These are phyloP conservation scores for Trichophyton mentagrophytes DNA, from an alignment of 2,329 filamentous ascomycete species.

Conservation along the genomic window DNA sequence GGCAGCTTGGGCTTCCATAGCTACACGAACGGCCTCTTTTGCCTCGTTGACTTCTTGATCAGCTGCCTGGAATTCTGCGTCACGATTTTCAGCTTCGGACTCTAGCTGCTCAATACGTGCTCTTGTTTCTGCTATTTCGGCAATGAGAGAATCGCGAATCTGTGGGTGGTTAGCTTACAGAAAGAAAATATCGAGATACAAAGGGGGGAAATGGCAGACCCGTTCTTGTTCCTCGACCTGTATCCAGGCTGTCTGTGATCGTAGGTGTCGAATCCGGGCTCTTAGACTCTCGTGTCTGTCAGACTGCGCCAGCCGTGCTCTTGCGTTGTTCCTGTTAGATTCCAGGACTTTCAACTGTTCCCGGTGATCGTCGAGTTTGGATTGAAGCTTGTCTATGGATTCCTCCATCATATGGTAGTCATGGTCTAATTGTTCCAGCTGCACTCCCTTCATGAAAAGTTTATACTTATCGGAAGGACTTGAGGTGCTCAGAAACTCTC, in stretches of 20 bases:
- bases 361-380: slow-evolving; percentile 47
- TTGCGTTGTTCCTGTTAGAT: slow-evolving; percentile 47
- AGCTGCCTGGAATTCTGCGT: slow-evolving; percentile 34
- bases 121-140: slow-evolving; percentile 26
- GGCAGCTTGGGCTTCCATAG: slow-evolving; percentile 32
- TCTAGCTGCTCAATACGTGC: slow-evolving; percentile 39
- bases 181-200: background rate
- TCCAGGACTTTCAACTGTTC: slow-evolving; percentile 53
- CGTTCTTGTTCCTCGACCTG: slow-evolving; percentile 69
- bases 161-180: slow-evolving; percentile 12
- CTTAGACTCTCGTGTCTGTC: slow-evolving; percentile 55
- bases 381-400: slow-evolving; percentile 58
- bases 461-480: slow-evolving; percentile 80
- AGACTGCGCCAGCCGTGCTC: slow-evolving; percentile 51
- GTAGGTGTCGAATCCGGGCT: slow-evolving; percentile 45
- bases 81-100: slow-evolving; percentile 32
- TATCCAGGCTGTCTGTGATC: slow-evolving; percentile 67
- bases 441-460: slow-evolving; percentile 89
- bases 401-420: slow-evolving; percentile 81
- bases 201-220: slow-evolving; percentile 16
- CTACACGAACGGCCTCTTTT: slow-evolving; percentile 31
- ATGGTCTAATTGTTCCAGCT: slow-evolving; percentile 79
- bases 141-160: slow-evolving; percentile 25
- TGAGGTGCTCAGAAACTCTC: slow-evolving; percentile 81
- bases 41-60: slow-evolving; percentile 29